Percentiles rank a stretch among this genome's conserved stretches.
These are phyloP conservation scores for Penicillium decumbens DNA, from an alignment of 2,329 filamentous ascomycete species.

Conservation along the genomic window DNA sequence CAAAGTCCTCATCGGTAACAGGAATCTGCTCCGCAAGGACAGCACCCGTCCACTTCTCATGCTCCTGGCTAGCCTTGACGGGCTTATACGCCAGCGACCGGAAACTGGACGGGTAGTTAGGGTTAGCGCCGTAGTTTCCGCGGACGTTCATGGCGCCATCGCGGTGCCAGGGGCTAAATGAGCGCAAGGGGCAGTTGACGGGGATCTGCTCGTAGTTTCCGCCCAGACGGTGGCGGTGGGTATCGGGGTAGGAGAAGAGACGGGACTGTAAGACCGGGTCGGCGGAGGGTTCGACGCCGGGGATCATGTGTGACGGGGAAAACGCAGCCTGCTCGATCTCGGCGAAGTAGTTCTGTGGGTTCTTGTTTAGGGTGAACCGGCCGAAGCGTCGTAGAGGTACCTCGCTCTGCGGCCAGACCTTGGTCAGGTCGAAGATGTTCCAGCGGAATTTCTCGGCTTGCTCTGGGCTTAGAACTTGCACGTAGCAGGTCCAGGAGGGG, in stretches of 20 bases:
- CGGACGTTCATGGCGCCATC: slow-evolving; percentile 66
- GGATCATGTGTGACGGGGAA: slow-evolving; percentile 62
- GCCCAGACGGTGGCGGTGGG: slow-evolving; percentile 60
- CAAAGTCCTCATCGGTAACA: slow-evolving; percentile 44
- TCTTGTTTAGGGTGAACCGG: slow-evolving; percentile 60
- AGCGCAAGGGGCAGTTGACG: slow-evolving; percentile 53
- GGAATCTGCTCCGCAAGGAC: slow-evolving; percentile 40
- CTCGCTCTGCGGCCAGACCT: slow-evolving; percentile 62
- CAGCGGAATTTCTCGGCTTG: slow-evolving; percentile 58
- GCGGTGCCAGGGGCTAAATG: slow-evolving; percentile 63
- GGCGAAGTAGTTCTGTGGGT: slow-evolving; percentile 63
- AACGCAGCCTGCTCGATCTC: slow-evolving; percentile 70
- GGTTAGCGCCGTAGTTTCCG: slow-evolving; percentile 59
- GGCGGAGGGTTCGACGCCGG: slow-evolving; percentile 64
- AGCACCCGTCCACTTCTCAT: slow-evolving; percentile 43
- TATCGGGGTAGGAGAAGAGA: slow-evolving; percentile 67
- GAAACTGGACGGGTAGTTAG: slow-evolving; percentile 50
- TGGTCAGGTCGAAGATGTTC: slow-evolving; percentile 66
- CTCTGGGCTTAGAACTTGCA: slow-evolving; percentile 60
- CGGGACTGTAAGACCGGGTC: slow-evolving; percentile 66
- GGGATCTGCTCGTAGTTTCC: slow-evolving; percentile 63
- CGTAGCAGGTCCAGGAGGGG: slow-evolving; percentile 60
- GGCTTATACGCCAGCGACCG: slow-evolving; percentile 36
- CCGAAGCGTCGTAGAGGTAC: slow-evolving; percentile 60
- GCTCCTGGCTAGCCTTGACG: slow-evolving; percentile 41